Percentiles rank a stretch among this genome's conserved stretches.
Evolutionary conservation across 2,329 filamentous ascomycete genomes (phyloP).

Genomic region (Xylariaceae sp.): DNA sequence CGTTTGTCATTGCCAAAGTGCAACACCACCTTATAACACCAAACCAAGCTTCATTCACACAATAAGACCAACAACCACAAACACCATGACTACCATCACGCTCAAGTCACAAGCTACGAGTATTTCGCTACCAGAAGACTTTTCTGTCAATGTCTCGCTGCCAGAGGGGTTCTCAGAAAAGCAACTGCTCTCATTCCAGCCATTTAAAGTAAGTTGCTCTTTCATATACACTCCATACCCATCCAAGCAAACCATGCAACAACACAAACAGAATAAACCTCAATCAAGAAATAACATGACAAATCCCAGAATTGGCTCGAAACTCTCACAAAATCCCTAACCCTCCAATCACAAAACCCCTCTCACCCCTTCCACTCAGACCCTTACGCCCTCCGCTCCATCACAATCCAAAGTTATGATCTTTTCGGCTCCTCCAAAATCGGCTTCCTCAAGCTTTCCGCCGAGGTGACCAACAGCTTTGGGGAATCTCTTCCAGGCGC

Average conservation of each 20-base stretch:
- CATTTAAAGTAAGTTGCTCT: conserved; percentile 43
- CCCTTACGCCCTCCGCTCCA: conserved; percentile 48
- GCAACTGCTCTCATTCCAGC: conserved; percentile 44
- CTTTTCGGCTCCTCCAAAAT: conserved; percentile 44
- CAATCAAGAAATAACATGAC: too few species aligned
- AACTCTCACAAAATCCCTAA: conserved; percentile 44
- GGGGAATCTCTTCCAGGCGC: conserved; percentile 50
- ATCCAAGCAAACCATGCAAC: not conserved
- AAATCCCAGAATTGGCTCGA: conserved; percentile 51
- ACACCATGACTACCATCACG: conserved; percentile 38
- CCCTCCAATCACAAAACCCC: conserved; percentile 37
- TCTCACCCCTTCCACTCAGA: conserved; percentile 50
- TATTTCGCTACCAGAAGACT: conserved; percentile 41
- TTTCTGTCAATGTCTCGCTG: conserved; percentile 41
- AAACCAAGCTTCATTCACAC: too few species aligned
- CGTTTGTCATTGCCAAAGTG: too few species aligned
- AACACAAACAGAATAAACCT: conserved; percentile 4
- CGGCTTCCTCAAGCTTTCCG: conserved; percentile 55
- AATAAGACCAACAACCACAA: not conserved
- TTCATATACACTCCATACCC: not conserved
- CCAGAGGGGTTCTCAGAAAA: conserved; percentile 42
- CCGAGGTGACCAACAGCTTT: conserved; percentile 43
- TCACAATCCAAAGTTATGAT: conserved; percentile 53
- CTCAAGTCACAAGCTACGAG: conserved; percentile 37
- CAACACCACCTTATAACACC: not conserved